Percentiles rank a stretch among this genome's conserved stretches.
These are phyloP conservation scores for Neurospora sp. DNA, from an alignment of 495 filamentous ascomycete species.

Conservation along the genomic window DNA sequence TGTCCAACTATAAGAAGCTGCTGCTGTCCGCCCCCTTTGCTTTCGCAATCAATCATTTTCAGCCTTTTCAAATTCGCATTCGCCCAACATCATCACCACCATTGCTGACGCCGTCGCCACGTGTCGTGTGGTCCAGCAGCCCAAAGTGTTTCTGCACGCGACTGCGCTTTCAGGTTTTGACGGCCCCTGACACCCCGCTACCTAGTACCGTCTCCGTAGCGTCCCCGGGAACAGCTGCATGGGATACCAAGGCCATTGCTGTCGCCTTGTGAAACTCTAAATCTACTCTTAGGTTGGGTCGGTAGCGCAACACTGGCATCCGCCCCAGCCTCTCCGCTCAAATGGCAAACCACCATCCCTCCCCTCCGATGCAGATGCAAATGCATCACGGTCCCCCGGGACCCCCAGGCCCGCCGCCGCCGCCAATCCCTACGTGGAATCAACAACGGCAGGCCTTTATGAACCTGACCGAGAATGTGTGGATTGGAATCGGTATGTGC, in stretches of 20 bases:
- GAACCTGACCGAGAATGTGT: constrained; percentile 71
- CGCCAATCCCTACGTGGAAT: constrained; percentile 19
- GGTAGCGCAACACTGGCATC: neutral
- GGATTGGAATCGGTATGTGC: constrained; percentile 80
- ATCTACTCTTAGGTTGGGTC: neutral
- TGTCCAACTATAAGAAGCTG: neutral
- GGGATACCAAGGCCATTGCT: neutral
- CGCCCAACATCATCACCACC: neutral
- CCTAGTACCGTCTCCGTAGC: neutral
- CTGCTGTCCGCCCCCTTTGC: neutral
- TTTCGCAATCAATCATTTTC: neutral
- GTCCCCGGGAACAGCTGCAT: neutral
- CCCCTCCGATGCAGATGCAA: constrained; percentile 46
- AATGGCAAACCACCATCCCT: constrained; percentile 49
- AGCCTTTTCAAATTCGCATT: neutral
- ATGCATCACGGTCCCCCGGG: constrained; percentile 45
- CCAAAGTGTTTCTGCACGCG: neutral
- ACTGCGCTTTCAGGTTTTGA: neutral
- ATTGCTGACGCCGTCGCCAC: neutral
- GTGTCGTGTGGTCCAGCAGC: neutral
- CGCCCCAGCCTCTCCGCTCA: neutral
- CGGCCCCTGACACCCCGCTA: neutral
- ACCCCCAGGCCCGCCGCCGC: constrained; percentile 34
- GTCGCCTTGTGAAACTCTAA: neutral
- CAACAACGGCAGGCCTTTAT: constrained; percentile 35